Percentiles rank a stretch among this genome's conserved stretches.
Conservation (phyloP, 2,329 filamentous ascomycete genomes). For the Xylariaceae sp. region DNA sequence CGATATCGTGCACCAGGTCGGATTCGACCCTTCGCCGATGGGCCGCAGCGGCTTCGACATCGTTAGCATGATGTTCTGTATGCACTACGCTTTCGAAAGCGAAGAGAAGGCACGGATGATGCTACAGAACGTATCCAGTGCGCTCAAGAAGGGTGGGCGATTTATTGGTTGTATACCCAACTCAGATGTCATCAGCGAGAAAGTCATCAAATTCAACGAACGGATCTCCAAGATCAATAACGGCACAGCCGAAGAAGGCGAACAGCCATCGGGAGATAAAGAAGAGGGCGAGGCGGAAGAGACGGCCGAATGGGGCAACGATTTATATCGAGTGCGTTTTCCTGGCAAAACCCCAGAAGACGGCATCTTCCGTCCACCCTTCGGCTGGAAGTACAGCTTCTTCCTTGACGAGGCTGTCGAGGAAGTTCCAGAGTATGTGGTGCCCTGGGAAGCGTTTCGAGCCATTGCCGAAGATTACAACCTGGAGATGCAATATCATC, state of each 20-base stretch:
- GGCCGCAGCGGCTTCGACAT: constrained; percentile 84
- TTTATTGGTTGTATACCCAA: constrained; percentile 97
- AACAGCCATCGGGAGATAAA: constrained; percentile 30
- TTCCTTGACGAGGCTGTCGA: constrained; percentile 95
- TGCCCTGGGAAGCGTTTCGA: constrained; percentile 96
- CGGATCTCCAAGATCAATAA: constrained; percentile 40
- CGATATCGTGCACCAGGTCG: constrained; percentile 76
- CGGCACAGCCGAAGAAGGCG: constrained; percentile 22
- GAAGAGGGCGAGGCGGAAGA: constrained; percentile 59
- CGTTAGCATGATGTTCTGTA: constrained; percentile 98
- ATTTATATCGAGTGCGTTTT: constrained; percentile 86
- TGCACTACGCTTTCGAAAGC: constrained; percentile 96
- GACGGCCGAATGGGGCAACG: constrained; percentile 83
- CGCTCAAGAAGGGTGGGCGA: constrained; percentile 86
- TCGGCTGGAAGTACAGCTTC: constrained; percentile 97
- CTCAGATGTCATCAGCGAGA: constrained; percentile 78
- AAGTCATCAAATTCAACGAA: constrained; percentile 72
- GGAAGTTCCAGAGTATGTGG: constrained; percentile 93
- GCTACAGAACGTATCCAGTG: constrained; percentile 86
- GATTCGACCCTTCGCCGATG: constrained; percentile 74
- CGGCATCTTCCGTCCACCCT: constrained; percentile 88
- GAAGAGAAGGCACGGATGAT: constrained; percentile 87
- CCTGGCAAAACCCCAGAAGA: constrained; percentile 76
- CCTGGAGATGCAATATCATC: constrained; percentile 89
- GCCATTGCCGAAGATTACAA: constrained; percentile 95